A percentile compares a stretch with the other conserved stretches of the same genome.
These are phyloP conservation scores for Berkeleyomyces basicola DNA, from an alignment of 2,329 filamentous ascomycete genomes.

Conservation along the genomic window DNA sequence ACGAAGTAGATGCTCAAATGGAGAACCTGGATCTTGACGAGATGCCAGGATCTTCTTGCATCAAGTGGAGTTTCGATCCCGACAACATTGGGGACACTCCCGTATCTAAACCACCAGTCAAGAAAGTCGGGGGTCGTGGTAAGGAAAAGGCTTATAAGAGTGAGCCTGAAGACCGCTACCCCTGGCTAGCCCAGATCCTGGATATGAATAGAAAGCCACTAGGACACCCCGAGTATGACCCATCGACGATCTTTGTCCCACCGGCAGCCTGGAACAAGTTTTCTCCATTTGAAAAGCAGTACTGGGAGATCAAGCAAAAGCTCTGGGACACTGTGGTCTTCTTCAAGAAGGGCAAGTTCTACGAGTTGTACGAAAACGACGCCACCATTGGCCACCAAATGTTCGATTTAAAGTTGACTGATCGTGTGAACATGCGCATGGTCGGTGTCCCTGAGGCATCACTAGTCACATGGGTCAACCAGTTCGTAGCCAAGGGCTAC, in stretches of 20 bases:
- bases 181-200: conserved; percentile 72
- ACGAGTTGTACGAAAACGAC: conserved; percentile 95
- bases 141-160: conserved; percentile 60
- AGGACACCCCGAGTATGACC: conserved; percentile 77
- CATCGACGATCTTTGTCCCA: conserved; percentile 78
- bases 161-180: conserved; percentile 72
- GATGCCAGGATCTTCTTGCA: conserved; percentile 20
- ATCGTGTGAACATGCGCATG: conserved; percentile 99
- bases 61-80: conserved; percentile 60
- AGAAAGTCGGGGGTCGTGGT: conserved; percentile 19
- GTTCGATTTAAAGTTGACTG: conserved; percentile 94
- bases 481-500: conserved; percentile 95
- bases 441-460: conserved; percentile 93
- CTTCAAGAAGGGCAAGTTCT: conserved; percentile 99
- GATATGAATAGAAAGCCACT: conserved; percentile 71
- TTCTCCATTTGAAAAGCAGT: conserved; percentile 91
- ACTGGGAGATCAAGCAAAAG: conserved; percentile 98
- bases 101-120: conserved; percentile 14
- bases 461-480: conserved; percentile 92
- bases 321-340: conserved; percentile 96
- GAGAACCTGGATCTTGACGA: conserved; percentile 37
- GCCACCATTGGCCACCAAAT: conserved; percentile 90
- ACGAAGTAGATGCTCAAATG: conserved; percentile 27
- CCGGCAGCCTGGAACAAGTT: conserved; percentile 65
- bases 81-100: conserved; percentile 22